Percentiles rank a stretch among this genome's conserved stretches.
phyloP scores from a whole-genome alignment of 306 rosid genomes.

The Albizia julibrissin region DNA sequence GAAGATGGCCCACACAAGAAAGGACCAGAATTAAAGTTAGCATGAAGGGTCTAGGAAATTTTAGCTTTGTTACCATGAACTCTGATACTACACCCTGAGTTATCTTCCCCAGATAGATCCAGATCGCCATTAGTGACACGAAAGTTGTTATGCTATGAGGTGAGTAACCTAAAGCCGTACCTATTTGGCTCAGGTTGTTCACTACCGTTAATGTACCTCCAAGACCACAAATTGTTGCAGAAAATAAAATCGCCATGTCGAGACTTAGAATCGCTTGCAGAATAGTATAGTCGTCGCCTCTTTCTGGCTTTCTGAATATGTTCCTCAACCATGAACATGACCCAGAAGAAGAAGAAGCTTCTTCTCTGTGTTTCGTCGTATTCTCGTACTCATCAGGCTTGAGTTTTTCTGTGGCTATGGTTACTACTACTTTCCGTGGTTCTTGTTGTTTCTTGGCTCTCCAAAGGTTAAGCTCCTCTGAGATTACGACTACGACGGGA shows the following conservation, averaged over 20 bases:
- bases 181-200: slow-evolving; percentile 70
- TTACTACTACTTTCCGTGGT: background rate
- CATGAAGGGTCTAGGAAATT: slow-evolving; percentile 53
- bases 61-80: slow-evolving; percentile 34
- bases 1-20: slow-evolving; percentile 50
- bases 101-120: slow-evolving; percentile 56
- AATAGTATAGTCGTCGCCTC: slow-evolving; percentile 67
- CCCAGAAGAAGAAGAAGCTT: background rate
- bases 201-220: slow-evolving; percentile 57
- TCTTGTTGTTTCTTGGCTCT: slow-evolving; percentile 23
- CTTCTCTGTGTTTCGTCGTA: background rate
- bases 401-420: slow-evolving; percentile 29
- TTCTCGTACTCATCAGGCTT: background rate
- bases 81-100: slow-evolving; percentile 52
- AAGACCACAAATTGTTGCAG: slow-evolving; percentile 59
- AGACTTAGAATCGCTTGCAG: slow-evolving; percentile 60
- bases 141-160: slow-evolving; percentile 45
- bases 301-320: slow-evolving; percentile 38
- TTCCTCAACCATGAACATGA: slow-evolving; percentile 34
- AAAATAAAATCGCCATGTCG: slow-evolving; percentile 59
- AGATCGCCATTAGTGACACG: slow-evolving; percentile 58
- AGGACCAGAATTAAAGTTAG: slow-evolving; percentile 45
- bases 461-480: slow-evolving; percentile 47
- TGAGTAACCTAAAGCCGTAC: slow-evolving; percentile 52
- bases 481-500: slow-evolving; percentile 49